Percentiles rank a stretch among this genome's conserved stretches.
phyloP scores from a whole-genome alignment of 306 rosid species.

The Trichosanthes cucumerina region DNA sequence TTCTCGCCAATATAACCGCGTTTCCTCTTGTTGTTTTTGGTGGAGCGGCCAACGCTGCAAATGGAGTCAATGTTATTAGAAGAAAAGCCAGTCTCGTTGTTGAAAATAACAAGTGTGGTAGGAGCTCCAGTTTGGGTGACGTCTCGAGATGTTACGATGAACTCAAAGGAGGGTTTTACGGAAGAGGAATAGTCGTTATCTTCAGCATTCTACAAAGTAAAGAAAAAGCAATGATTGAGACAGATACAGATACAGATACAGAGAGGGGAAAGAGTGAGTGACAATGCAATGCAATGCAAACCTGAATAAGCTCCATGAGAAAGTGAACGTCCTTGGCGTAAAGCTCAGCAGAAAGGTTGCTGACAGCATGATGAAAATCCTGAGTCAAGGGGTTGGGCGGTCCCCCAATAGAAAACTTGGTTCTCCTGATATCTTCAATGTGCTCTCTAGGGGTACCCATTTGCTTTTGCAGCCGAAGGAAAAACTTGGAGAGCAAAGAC shows the following conservation, averaged over 20 bases:
- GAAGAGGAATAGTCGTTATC: constrained; percentile 47
- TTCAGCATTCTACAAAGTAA: constrained; percentile 28
- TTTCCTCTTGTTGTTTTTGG: constrained; percentile 55
- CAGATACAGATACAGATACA: no score
- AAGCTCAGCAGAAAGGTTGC: constrained; percentile 49
- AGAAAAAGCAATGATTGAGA: no score
- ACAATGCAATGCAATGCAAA: no score
- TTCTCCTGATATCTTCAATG: constrained; percentile 39
- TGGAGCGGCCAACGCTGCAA: constrained; percentile 73
- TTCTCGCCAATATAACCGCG: constrained; percentile 80
- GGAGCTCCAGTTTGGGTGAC: constrained; percentile 57
- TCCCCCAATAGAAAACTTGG: constrained; percentile 52
- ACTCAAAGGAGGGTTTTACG: constrained; percentile 44
- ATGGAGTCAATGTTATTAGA: constrained; percentile 49
- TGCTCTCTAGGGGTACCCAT: constrained; percentile 27
- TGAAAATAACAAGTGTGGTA: constrained; percentile 52
- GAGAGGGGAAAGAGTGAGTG: no score
- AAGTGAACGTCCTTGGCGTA: constrained; percentile 68
- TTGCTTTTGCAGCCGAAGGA: no score
- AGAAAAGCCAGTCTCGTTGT: constrained; percentile 72
- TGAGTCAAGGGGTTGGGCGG: constrained; percentile 23
- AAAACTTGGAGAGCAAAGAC: no score
- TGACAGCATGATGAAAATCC: constrained; percentile 51
- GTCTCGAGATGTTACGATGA: constrained; percentile 51
- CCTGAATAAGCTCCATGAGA: constrained; percentile 63